Conservation (phyloP, 306 rosid species). For the Lithocarpus polystachyus region DNA sequence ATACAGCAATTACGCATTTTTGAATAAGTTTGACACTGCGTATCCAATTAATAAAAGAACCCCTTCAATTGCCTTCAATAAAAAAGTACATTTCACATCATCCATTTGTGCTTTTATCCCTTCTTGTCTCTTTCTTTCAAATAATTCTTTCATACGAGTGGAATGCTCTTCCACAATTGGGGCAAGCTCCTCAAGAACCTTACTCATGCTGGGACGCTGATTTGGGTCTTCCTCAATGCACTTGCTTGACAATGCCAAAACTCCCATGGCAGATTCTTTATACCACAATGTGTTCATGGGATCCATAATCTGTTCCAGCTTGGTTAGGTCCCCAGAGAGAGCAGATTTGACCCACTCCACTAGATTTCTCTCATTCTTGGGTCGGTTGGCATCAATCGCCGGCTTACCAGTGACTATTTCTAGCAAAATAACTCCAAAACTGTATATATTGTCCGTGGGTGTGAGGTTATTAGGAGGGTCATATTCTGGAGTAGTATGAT, state of each 20-base stretch:
- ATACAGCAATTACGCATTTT: too few species aligned
- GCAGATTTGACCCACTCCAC: not conserved
- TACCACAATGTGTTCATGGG: not conserved
- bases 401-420: not conserved
- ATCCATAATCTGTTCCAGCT: not conserved
- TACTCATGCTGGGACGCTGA: not conserved
- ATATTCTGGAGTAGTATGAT: too few species aligned
- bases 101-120: too few species aligned
- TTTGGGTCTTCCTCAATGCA: not conserved
- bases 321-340: not conserved
- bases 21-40: too few species aligned
- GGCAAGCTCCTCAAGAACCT: too few species aligned
- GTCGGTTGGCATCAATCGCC: not conserved
- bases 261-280: not conserved
- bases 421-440: not conserved
- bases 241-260: not conserved
- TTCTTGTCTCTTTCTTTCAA: too few species aligned
- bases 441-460: not conserved
- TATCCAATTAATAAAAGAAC: too few species aligned
- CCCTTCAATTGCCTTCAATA: too few species aligned
- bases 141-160: too few species aligned
- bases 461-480: not conserved
- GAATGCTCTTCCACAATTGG: too few species aligned
- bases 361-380: not conserved
- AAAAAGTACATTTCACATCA: too few species aligned